Percentiles rank a stretch among this genome's conserved stretches.
phyloP scores from a whole-genome alignment of 1,284 basidiomycete species.

The Melampsora larici-populina region DNA sequence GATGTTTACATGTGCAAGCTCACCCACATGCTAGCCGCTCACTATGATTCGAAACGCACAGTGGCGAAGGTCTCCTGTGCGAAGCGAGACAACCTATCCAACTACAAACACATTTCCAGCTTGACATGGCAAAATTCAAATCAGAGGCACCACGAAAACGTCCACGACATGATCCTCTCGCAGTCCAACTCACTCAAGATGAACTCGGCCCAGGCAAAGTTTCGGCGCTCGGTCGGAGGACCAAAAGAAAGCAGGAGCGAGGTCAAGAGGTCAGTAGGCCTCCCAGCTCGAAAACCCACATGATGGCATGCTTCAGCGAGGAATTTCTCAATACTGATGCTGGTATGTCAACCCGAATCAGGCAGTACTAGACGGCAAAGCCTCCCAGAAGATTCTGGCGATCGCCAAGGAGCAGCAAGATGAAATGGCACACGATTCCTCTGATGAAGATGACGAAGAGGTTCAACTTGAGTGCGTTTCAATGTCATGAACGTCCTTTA shows the following conservation, averaged over 20 bases:
- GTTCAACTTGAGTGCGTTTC: background rate
- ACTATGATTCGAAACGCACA: too few species aligned
- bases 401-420: constrained; percentile 90
- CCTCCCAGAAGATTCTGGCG: constrained; percentile 83
- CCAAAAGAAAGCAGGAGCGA: constrained; percentile 20
- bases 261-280: background rate
- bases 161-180: constrained; percentile 73
- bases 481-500: background rate
- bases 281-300: background rate
- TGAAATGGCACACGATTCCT: constrained; percentile 59
- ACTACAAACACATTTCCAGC: background rate
- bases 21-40: too few species aligned
- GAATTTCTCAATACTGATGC: background rate
- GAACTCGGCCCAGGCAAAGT: constrained; percentile 54
- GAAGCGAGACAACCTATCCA: background rate
- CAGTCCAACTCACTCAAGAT: constrained; percentile 73
- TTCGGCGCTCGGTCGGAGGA: constrained; percentile 34
- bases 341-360: background rate
- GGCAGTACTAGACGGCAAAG: constrained; percentile 68
- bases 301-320: background rate
- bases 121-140: constrained; percentile 37
- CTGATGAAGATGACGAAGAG: background rate
- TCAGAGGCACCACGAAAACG: constrained; percentile 12
- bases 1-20: too few species aligned
- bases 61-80: too few species aligned